A percentile compares a stretch with the other conserved stretches of the same genome.
These are phyloP conservation scores for Globisporangium alternatum DNA, from an alignment of 352 stramenopile genomes.

Conservation along the genomic window DNA sequence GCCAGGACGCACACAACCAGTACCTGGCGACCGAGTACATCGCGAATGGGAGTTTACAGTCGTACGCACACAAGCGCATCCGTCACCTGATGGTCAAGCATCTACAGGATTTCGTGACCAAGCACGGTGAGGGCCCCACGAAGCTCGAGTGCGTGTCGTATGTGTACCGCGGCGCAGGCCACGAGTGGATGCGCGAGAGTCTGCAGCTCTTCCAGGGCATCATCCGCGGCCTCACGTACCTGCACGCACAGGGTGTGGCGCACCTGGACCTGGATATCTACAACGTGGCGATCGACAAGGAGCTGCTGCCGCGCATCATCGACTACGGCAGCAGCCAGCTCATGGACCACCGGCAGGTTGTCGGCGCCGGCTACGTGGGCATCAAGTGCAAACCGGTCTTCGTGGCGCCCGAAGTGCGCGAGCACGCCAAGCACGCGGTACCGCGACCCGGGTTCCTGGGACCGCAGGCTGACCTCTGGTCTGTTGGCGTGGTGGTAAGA, in stretches of 20 bases:
- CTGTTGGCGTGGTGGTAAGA: conserved; percentile 77
- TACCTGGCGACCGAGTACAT: conserved; percentile 85
- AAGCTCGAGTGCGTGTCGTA: conserved; percentile 82
- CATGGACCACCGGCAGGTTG: conserved; percentile 62
- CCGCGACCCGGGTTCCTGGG: conserved; percentile 73
- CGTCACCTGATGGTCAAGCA: conserved; percentile 66
- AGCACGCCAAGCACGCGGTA: conserved; percentile 48
- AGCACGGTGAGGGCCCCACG: conserved; percentile 51
- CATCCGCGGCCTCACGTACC: conserved; percentile 66
- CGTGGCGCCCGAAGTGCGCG: conserved; percentile 68
- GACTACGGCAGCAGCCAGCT: conserved; percentile 78
- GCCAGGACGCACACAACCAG: conserved; percentile 64
- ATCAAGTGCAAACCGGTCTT: conserved; percentile 86
- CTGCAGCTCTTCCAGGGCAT: conserved; percentile 69
- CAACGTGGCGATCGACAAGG: conserved; percentile 76
- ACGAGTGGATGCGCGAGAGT: conserved; percentile 78
- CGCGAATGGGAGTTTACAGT: conserved; percentile 71
- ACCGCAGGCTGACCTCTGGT: conserved; percentile 73
- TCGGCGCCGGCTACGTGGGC: conserved; percentile 53
- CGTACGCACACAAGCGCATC: conserved; percentile 70
- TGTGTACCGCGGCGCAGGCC: conserved; percentile 63
- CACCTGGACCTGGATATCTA: conserved; percentile 86
- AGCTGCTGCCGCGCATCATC: conserved; percentile 59
- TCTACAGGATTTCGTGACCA: conserved; percentile 63
- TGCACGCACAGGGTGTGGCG: conserved; percentile 74